These are phyloP conservation scores for Cercospora canescens DNA, from an alignment of 2,329 filamentous ascomycete species.

Conservation along the genomic window DNA sequence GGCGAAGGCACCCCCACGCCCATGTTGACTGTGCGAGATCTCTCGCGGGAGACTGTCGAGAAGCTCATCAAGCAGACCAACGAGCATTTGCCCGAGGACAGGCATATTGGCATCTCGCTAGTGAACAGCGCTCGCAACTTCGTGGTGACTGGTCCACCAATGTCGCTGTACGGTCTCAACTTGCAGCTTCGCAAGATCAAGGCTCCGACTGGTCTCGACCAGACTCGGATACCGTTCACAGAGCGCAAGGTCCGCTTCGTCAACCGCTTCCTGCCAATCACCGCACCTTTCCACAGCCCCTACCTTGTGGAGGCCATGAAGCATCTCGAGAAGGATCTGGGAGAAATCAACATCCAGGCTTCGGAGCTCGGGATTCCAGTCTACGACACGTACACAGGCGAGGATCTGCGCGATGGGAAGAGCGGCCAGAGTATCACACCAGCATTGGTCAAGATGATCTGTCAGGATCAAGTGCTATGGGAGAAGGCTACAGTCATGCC, in stretches of 20 bases:
- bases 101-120: conserved; percentile 92
- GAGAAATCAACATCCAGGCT: conserved; percentile 74
- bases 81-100: conserved; percentile 87
- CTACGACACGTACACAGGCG: conserved; percentile 85
- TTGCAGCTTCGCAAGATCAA: conserved; percentile 94
- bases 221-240: conserved; percentile 90
- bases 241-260: conserved; percentile 95
- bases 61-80: conserved; percentile 97
- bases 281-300: conserved; percentile 95
- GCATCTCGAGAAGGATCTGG: conserved; percentile 83
- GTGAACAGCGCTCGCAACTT: conserved; percentile 97
- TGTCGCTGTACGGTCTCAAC: conserved; percentile 95
- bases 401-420: conserved; percentile 72
- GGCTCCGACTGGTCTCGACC: conserved; percentile 93
- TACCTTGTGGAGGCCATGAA: conserved; percentile 82
- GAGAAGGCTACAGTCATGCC: conserved; percentile 92
- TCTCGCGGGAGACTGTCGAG: conserved; percentile 84
- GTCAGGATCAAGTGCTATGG: conserved; percentile 92
- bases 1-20: conserved; percentile 95
- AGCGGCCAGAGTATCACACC: conserved; percentile 77
- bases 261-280: conserved; percentile 96
- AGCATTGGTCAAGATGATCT: conserved; percentile 86
- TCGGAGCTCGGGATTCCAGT: conserved; percentile 78
- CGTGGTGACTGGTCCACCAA: conserved; percentile 92
- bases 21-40: conserved; percentile 95